phyloP scores from a whole-genome alignment of 768 basidiomycete genomes.

The Saitozyma sp. region DNA sequence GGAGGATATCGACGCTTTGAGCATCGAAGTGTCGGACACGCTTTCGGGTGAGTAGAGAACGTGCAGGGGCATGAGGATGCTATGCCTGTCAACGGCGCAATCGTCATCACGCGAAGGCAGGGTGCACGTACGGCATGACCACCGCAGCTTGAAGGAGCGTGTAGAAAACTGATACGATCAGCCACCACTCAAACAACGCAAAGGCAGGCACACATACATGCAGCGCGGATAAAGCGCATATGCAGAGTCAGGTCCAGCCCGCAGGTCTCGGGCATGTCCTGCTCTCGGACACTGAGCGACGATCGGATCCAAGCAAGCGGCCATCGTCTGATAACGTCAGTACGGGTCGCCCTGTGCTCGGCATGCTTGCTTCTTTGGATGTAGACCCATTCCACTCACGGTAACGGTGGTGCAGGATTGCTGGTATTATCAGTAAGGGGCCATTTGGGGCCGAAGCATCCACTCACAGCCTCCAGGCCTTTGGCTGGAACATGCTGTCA shows the following conservation, averaged over 20 bases:
- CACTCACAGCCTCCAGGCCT: slow-evolving; percentile 44
- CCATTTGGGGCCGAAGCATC: background rate
- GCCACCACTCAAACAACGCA: no score
- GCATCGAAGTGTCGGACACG: slow-evolving; percentile 41
- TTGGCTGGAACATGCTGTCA: slow-evolving; percentile 42
- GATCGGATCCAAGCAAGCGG: slow-evolving; percentile 47
- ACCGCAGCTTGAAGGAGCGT: slow-evolving; percentile 37
- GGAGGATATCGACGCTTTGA: slow-evolving; percentile 43
- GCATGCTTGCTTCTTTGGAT: no score
- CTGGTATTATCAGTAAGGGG: slow-evolving; percentile 18
- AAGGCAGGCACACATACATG: slow-evolving; percentile 20
- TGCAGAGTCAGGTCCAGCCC: slow-evolving; percentile 50
- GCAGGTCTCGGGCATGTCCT: slow-evolving; percentile 46
- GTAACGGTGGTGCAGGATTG: slow-evolving; percentile 36
- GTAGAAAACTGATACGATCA: slow-evolving; percentile 43
- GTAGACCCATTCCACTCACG: slow-evolving; percentile 9
- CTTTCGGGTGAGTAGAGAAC: slow-evolving; percentile 28
- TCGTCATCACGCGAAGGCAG: background rate
- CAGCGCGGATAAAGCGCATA: slow-evolving; percentile 45
- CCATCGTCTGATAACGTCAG: slow-evolving; percentile 29
- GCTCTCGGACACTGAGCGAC: slow-evolving; percentile 38
- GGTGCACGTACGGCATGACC: slow-evolving; percentile 33
- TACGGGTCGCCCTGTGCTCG: background rate
- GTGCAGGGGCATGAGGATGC: slow-evolving; percentile 48
- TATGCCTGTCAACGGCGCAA: slow-evolving; percentile 9